phyloP scores from a whole-genome alignment of 139 green algal species.

The Trebouxia sp. region DNA sequence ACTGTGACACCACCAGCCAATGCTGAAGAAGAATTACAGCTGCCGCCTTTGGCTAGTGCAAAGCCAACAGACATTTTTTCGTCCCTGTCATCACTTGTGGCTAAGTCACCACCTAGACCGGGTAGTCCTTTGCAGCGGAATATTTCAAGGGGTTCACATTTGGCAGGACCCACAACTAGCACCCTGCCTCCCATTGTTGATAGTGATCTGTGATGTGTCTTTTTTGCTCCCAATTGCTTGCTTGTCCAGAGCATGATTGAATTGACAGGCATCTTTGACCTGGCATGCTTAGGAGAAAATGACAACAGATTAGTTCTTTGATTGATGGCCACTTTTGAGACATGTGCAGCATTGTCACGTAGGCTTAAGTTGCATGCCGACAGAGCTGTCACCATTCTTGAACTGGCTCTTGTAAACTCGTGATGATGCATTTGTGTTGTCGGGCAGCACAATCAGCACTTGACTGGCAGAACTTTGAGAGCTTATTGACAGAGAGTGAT shows the following conservation, averaged over 20 bases:
- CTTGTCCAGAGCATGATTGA: background rate
- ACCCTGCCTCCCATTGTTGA: background rate
- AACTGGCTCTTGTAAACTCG: background rate
- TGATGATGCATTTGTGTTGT: background rate
- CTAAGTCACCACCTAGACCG: background rate
- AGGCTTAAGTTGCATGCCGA: background rate
- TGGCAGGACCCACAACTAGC: background rate
- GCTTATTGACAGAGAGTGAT: background rate
- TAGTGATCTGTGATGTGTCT: too few relatives aligned
- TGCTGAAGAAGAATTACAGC: background rate
- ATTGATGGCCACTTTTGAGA: background rate
- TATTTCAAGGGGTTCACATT: background rate
- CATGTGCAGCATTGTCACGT: background rate
- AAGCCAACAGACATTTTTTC: slow-evolving; percentile 6
- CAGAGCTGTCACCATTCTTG: too few relatives aligned
- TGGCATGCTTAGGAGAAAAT: too few relatives aligned
- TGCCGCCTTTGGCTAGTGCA: background rate
- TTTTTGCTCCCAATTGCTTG: too few relatives aligned
- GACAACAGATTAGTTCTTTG: too few relatives aligned
- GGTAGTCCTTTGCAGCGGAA: background rate
- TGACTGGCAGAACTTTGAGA: too few relatives aligned
- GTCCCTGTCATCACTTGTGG: slow-evolving; percentile 4
- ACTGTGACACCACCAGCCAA: background rate
- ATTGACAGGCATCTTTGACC: too few relatives aligned
- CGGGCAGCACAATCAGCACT: background rate